Evolutionary conservation across 23 red algal species (phyloP).

Genomic region (Porphyridium purpureum): DNA sequence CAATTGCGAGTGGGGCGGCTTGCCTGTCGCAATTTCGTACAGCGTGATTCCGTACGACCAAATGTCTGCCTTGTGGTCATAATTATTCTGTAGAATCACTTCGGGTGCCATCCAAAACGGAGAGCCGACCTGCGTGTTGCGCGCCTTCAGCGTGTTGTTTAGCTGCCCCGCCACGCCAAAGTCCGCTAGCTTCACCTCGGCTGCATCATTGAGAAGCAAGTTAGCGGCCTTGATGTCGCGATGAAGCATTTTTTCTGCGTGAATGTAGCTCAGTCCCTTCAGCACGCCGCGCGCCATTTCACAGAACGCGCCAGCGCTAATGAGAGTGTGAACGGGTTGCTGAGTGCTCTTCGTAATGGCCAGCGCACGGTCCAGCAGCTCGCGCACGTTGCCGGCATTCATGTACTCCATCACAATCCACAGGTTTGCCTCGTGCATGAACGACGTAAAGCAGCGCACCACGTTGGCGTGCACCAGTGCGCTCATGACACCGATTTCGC

Average conservation of each 20-base stretch:
- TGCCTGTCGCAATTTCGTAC: slow-evolving; percentile 62
- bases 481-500: slow-evolving; percentile 76
- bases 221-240: slow-evolving; percentile 98
- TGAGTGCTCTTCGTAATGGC: slow-evolving; percentile 58
- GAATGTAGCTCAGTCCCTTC: slow-evolving; percentile 73
- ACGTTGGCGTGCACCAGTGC: slow-evolving; percentile 67
- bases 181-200: slow-evolving; percentile 95
- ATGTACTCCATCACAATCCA: slow-evolving; percentile 99
- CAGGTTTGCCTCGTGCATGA: slow-evolving; percentile 45
- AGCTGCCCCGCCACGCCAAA: slow-evolving; percentile 95
- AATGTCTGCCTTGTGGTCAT: slow-evolving; percentile 95
- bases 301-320: too few species aligned
- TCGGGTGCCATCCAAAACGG: slow-evolving; percentile 99
- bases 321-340: too few species aligned
- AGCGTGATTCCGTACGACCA: slow-evolving; percentile 91
- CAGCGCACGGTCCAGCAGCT: slow-evolving; percentile 54
- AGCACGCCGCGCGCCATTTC: slow-evolving; percentile 39
- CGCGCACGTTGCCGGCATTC: slow-evolving; percentile 64
- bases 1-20: slow-evolving; percentile 60
- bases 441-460: slow-evolving; percentile 68
- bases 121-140: slow-evolving; percentile 90
- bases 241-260: slow-evolving; percentile 63
- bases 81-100: slow-evolving; percentile 80
- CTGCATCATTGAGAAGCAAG: slow-evolving; percentile 54
- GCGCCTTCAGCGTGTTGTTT: slow-evolving; percentile 58